These are phyloP conservation scores for Haplographium delicatum DNA, from an alignment of 495 filamentous ascomycete species.

Conservation along the genomic window DNA sequence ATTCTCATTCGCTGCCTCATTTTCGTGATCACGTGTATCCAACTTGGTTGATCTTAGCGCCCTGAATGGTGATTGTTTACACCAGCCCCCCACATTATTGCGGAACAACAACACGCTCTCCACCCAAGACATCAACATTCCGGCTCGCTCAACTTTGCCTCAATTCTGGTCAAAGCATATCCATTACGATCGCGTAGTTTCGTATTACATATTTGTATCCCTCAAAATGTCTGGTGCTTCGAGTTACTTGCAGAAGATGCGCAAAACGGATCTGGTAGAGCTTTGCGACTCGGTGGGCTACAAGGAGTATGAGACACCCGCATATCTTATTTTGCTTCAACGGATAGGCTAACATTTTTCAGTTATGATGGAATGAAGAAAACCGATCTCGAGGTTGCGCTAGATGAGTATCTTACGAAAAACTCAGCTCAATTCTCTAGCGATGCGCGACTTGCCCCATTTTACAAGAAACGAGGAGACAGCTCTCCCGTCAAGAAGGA, in stretches of 20 bases:
- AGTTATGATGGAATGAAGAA: conserved; percentile 74
- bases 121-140: neutral
- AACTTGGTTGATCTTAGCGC: no score
- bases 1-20: no score
- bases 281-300: conserved; percentile 70
- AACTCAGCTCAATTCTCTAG: conserved; percentile 55
- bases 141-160: neutral
- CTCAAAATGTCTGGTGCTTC: conserved; percentile 47
- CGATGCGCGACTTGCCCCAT: conserved; percentile 63
- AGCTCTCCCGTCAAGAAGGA: conserved; percentile 78
- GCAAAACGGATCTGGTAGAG: conserved; percentile 74
- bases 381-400: conserved; percentile 67
- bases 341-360: conserved; percentile 14
- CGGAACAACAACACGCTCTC: conserved; percentile 8
- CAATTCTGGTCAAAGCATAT: conserved; percentile 7
- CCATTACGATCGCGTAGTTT: conserved; percentile 42
- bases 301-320: conserved; percentile 53
- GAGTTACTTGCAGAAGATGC: conserved; percentile 76
- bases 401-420: conserved; percentile 69
- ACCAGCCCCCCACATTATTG: neutral
- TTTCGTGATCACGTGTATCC: no score
- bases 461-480: conserved; percentile 57
- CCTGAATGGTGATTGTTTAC: conserved; percentile 3
- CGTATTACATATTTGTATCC: conserved; percentile 29
- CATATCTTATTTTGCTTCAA: neutral